Conservation (phyloP, 2,329 filamentous ascomycete genomes). For the Albifimbria verrucaria region DNA sequence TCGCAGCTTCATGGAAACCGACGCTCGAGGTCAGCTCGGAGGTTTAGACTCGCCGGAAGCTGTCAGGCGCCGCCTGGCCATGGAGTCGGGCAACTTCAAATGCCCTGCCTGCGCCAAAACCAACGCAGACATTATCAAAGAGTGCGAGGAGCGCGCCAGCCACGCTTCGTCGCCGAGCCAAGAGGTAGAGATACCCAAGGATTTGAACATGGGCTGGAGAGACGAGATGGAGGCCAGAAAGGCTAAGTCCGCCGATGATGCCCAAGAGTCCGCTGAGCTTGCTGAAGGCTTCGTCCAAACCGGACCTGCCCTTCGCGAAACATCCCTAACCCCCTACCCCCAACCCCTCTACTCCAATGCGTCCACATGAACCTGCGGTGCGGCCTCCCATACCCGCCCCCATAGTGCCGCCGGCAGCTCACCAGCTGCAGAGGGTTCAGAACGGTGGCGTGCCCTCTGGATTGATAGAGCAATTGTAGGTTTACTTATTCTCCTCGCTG, state of each 20-base stretch:
- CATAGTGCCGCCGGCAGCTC: constrained; percentile 2
- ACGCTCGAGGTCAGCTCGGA: constrained; percentile 82
- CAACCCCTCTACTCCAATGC: constrained; percentile 4
- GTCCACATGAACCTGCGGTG: background rate
- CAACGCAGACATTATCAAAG: constrained; percentile 71
- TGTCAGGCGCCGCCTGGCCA: constrained; percentile 67
- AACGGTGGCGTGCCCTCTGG: constrained; percentile 64
- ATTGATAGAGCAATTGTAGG: constrained; percentile 78
- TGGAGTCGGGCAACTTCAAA: constrained; percentile 60
- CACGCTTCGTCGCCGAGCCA: constrained; percentile 25
- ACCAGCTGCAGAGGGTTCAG: constrained; percentile 14
- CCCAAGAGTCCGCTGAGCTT: constrained; percentile 43
- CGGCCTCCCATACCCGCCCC: too few relatives aligned
- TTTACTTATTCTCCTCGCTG: constrained; percentile 64
- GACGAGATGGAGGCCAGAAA: constrained; percentile 59
- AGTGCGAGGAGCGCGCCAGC: constrained; percentile 59
- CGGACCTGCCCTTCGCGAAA: constrained; percentile 25
- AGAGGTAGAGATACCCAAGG: constrained; percentile 50
- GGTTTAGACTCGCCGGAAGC: constrained; percentile 74
- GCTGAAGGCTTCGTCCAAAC: constrained; percentile 59
- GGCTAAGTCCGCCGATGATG: constrained; percentile 20
- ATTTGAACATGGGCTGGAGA: constrained; percentile 65
- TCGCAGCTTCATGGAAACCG: constrained; percentile 89
- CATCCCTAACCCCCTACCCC: constrained; percentile 11
- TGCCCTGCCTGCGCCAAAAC: constrained; percentile 68